These are phyloP conservation scores for Microcyclospora pomicola DNA, from an alignment of 2,329 filamentous ascomycete genomes.

Conservation along the genomic window DNA sequence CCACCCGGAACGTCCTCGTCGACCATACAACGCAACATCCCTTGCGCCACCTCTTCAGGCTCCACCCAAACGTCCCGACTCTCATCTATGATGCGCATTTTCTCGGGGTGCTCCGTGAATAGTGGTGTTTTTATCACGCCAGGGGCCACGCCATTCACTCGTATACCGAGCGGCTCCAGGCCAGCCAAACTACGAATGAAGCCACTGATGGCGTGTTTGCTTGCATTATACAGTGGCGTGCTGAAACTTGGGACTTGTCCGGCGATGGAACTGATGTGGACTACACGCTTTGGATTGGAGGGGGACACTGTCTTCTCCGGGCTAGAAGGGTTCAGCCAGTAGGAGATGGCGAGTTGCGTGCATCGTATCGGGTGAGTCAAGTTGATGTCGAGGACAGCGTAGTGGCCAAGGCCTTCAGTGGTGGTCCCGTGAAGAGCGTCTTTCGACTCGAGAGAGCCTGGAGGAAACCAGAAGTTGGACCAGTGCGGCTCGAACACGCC, in stretches of 20 bases:
- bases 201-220: conserved; percentile 33
- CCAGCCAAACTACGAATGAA: conserved; percentile 37
- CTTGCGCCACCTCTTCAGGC: conserved; percentile 46
- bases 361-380: conserved; percentile 34
- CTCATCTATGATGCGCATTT: conserved; percentile 37
- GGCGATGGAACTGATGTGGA: conserved; percentile 32
- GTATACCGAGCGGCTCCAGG: conserved; percentile 39
- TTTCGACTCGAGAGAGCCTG: conserved; percentile 23
- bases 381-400: conserved; percentile 32
- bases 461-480: conserved; percentile 37
- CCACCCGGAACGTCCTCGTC: conserved; percentile 37
- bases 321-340: conserved; percentile 25
- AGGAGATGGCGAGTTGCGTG: conserved; percentile 34
- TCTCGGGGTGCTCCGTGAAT: conserved; percentile 49
- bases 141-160: conserved; percentile 47
- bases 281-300: conserved; percentile 31
- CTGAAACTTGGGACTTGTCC: conserved; percentile 27
- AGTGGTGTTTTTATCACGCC: conserved; percentile 48
- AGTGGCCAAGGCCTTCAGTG: conserved; percentile 18
- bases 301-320: conserved; percentile 20
- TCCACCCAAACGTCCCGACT: conserved; percentile 42
- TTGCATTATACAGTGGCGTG: conserved; percentile 32
- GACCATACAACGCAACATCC: conserved; percentile 43
- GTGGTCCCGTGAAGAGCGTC: conserved; percentile 20
- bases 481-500: conserved; percentile 36